Base-by-base conservation (phyloP, 768 basidiomycete genomes). In the Rhodotorula diobovata region DNA sequence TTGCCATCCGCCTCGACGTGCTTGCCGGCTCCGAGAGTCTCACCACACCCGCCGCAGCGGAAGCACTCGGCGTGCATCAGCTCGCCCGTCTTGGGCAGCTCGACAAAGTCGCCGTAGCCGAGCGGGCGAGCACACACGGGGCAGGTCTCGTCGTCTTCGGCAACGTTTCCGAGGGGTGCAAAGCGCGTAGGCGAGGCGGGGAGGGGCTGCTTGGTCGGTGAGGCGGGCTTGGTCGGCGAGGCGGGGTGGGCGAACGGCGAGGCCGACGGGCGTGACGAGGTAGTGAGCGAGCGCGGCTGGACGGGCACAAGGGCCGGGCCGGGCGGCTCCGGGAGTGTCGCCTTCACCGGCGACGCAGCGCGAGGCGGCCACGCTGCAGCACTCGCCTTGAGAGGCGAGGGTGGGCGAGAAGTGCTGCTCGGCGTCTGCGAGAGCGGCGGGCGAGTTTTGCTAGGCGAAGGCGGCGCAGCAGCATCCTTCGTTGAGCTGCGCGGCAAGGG, bases 21-120 rank as follows among this genome's bases (percentile, higher is more conserved):
- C 53, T 61, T 70, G 32, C 69, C 69, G 9, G 50, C 51, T 0
- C 45, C 63, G 20, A 74, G 57, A 34, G 43, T 6, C 34, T 66
- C 18, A 7, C 25, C 63, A 34, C 73, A 74, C 15, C 69, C 63
- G 21, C 45, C 55, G 43, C 73, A 74, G 6, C 20, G 11, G 41
- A 74, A 74, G 63, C 73, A 74, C 1, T 41, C 73, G 16, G 35
- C 21, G 30, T 74, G 73, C 21, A 70, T 32, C 15, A 65, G 21
- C 35, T 30, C 35, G 0, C 69, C 66, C n/a, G 63, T 62, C 53
- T 39, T 11, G 25, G 48, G 20, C 32, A 71, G 45, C 50, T 71
- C 53, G 55, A 71, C 60, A 14, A 71, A 66, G 23, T 68, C 60
- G n/a, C 69, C 73, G 60, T 71, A 70, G 1, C 73, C 69, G 53